phyloP scores from a whole-genome alignment of 768 basidiomycete species.

The Serendipita sp. region DNA sequence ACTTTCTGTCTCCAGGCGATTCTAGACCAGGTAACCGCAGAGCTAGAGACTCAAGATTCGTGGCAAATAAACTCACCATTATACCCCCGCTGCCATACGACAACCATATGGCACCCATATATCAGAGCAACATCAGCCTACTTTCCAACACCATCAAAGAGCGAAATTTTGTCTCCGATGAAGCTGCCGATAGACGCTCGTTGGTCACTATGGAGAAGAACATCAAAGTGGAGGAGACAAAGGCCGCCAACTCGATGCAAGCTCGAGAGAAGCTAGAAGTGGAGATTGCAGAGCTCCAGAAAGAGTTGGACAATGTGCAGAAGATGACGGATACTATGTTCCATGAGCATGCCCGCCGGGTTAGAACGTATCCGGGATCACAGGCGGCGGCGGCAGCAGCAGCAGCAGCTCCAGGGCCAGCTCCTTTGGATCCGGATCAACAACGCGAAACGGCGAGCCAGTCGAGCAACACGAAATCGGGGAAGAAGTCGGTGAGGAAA shows the following conservation, averaged over 20 bases:
- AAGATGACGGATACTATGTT: not conserved
- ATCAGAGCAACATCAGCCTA: not conserved
- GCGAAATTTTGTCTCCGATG: not conserved
- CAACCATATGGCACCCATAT: not conserved
- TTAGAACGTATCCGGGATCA: no score
- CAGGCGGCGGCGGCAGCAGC: no score
- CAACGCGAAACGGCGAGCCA: no score
- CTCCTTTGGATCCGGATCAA: no score
- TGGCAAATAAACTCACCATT: not conserved
- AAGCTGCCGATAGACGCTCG: not conserved
- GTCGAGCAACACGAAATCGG: no score
- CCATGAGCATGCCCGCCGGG: not conserved
- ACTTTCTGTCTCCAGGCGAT: no score
- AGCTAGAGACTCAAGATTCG: not conserved
- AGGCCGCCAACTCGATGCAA: not conserved
- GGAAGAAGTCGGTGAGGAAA: no score
- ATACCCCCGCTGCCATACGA: not conserved
- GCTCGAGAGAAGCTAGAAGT: not conserved
- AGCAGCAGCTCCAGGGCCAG: no score
- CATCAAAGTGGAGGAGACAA: not conserved
- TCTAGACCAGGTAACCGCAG: not conserved
- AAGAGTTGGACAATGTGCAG: not conserved
- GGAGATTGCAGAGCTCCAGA: not conserved
- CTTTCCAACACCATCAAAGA: not conserved
- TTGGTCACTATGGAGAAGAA: not conserved